Base-by-base conservation (phyloP, 768 basidiomycete genomes). In the Nevesoporus exiguus region DNA sequence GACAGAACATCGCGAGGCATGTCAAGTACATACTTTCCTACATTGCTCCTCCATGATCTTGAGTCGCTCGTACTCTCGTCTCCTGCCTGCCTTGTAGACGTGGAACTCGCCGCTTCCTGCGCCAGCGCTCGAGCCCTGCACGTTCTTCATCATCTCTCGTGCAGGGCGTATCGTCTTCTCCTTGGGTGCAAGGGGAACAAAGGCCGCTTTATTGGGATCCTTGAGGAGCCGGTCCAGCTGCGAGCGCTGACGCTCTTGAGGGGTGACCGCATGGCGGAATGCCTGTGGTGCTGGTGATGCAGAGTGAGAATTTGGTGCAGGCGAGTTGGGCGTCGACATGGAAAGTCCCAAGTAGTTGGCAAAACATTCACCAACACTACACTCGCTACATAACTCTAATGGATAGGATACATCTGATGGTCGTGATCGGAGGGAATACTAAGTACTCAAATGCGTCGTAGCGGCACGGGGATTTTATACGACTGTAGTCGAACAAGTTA, bases 61-160 rank as follows among this genome's bases (percentile, higher is more conserved):
- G 53, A 98, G 68, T 53, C 97, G 77, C 72, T 99, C 97, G 63
- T 98, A 98, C 74, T 99, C 97, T 64, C 96, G 79, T 66, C 96
- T 80, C 57, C 97, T 76, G 59, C 87, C 85, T 17, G 96, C 95
- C 68, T 98, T 98, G 76, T 98, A 99, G 0, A 99, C 97, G 68
- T 99, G 97, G 66, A 98, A 98, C 71, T 96, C 95, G 40, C 96
- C 96, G 52, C 90, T 93, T 47, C 97, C 97, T 17, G 97, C 97
- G 42, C 96, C 97, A 7, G 97, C 94, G 70, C 91, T 93, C 15
- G 92, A 95, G 0, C 97, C 97, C 71, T 98, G 95, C 7, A 99
- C 96, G 63, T 98, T 98, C 80, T 97, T 98, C 91, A 99, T 98
- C 91, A 93, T 93, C 69, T 93, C 97, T 46, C 91, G 79, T 9